Percentiles rank a stretch among this genome's conserved stretches.
phyloP scores from a whole-genome alignment of 2,329 filamentous ascomycete genomes.

The Diaporthe sp. region DNA sequence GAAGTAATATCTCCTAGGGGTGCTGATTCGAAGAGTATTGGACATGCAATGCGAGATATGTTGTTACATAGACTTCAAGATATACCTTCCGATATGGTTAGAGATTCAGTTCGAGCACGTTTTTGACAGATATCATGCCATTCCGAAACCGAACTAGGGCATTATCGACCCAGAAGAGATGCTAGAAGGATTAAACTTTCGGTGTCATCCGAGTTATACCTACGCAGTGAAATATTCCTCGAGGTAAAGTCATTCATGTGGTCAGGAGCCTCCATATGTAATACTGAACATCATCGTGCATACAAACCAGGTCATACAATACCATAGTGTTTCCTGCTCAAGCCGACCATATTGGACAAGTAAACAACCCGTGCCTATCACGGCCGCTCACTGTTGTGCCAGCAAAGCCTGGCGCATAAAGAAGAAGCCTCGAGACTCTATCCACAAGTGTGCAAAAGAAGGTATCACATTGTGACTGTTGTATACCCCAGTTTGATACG shows the following conservation, averaged over 20 bases:
- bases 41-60: conserved; percentile 1
- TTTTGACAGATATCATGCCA: not conserved
- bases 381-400: no score
- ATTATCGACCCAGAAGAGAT: not conserved
- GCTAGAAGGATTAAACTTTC: not conserved
- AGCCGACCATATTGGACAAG: not conserved
- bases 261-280: no score
- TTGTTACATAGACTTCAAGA: not conserved
- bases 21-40: not conserved
- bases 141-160: not conserved
- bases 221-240: no score
- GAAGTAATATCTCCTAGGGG: not conserved
- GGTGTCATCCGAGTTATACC: not conserved
- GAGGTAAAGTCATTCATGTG: not conserved
- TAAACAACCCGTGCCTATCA: not conserved
- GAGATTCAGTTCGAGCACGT: not conserved
- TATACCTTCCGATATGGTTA: not conserved
- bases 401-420: not conserved
- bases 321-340: not conserved
- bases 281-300: not conserved
- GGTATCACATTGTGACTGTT: not conserved
- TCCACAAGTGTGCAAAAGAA: no score
- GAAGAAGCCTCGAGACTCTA: not conserved
- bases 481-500: not conserved
- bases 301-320: not conserved